phyloP scores from a whole-genome alignment of 176 grass and related monocot species.

The Zoysia japonica region DNA sequence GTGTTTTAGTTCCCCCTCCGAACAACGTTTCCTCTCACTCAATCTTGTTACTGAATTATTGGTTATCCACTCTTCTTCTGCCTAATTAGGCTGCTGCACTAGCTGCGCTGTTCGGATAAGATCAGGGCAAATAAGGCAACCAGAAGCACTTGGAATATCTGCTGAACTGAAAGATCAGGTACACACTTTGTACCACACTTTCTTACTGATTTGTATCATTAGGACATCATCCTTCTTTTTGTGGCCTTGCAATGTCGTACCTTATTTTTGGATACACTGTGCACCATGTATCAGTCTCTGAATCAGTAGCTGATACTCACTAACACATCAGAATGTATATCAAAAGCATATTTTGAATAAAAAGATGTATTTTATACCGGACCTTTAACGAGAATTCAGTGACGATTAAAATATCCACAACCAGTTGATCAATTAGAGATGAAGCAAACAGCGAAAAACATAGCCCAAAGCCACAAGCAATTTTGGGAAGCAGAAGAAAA shows the following conservation, averaged over 20 bases:
- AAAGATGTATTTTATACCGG: no score
- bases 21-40: not conserved
- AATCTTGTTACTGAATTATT: not conserved
- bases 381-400: no score
- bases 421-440: no score
- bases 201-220: not conserved
- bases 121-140: slow-evolving; percentile 82
- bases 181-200: not conserved
- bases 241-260: not conserved
- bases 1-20: not conserved
- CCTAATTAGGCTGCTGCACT: slow-evolving; percentile 65
- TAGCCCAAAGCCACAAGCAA: no score
- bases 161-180: slow-evolving; percentile 78
- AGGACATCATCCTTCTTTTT: not conserved
- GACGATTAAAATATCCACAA: no score
- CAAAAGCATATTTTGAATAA: no score
- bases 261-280: no score
- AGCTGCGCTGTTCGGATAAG: slow-evolving; percentile 79
- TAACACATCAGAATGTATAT: no score
- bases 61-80: not conserved
- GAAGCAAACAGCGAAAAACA: no score
- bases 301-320: no score
- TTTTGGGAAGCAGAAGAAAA: no score
- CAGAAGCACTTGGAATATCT: slow-evolving; percentile 85
- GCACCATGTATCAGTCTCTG: no score